These are phyloP conservation scores for Breviolum minutum DNA, from an alignment of 73 alveolate species.

Conservation along the genomic window DNA sequence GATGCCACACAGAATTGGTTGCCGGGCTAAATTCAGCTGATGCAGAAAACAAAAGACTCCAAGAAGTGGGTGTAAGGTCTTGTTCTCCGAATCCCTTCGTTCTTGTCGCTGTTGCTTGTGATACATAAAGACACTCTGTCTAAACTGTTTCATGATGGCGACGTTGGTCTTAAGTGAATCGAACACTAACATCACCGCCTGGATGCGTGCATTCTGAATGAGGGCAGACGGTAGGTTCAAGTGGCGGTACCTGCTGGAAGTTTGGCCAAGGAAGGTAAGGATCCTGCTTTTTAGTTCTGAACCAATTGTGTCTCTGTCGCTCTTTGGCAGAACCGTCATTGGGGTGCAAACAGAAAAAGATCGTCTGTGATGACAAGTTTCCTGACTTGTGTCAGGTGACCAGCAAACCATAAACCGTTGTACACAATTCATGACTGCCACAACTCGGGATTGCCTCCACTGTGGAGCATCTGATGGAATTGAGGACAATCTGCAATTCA, in stretches of 20 bases:
- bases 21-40: not conserved
- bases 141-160: not conserved
- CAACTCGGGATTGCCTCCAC: not conserved
- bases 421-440: not conserved
- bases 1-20: not conserved
- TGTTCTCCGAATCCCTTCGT: not conserved
- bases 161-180: not conserved
- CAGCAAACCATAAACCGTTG: not conserved
- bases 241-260: not conserved
- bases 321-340: not conserved
- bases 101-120: no score
- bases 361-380: not conserved
- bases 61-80: not conserved
- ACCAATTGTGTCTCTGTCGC: not conserved
- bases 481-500: not conserved
- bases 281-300: not conserved
- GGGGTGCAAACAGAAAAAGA: not conserved
- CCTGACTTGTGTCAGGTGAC: not conserved
- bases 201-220: not conserved
- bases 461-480: not conserved
- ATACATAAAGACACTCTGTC: not conserved
- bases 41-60: not conserved
- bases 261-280: not conserved
- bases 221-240: not conserved
- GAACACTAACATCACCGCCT: not conserved